These are phyloP conservation scores for Termitomyces sp. DNA, from an alignment of 768 basidiomycete species.

Conservation along the genomic window DNA sequence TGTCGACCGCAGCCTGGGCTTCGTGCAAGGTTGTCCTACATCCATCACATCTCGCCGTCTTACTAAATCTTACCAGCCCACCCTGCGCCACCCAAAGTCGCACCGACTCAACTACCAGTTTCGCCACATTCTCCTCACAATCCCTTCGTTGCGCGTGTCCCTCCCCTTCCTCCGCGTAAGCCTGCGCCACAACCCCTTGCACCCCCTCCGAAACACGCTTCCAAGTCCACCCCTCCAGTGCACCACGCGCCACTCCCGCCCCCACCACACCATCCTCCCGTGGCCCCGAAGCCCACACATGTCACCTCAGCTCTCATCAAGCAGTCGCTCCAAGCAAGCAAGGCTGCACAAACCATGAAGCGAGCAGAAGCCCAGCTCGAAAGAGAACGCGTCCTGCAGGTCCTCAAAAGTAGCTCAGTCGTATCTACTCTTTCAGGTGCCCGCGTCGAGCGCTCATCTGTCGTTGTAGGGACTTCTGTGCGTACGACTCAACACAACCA, in stretches of 20 bases:
- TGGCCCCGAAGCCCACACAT: slow-evolving; percentile 42
- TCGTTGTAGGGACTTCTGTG: slow-evolving; percentile 30
- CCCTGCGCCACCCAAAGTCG: slow-evolving; percentile 12
- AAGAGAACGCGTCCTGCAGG: slow-evolving; percentile 65
- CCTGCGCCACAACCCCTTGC: slow-evolving; percentile 18
- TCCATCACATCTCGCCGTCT: not conserved
- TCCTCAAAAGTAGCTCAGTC: slow-evolving; percentile 60
- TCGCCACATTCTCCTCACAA: slow-evolving; percentile 29
- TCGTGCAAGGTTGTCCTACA: slow-evolving; percentile 61
- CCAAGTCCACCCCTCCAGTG: slow-evolving; percentile 11
- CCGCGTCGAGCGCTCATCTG: slow-evolving; percentile 27
- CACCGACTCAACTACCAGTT: slow-evolving; percentile 5
- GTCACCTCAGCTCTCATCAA: slow-evolving; percentile 64
- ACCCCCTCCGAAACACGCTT: slow-evolving; percentile 36
- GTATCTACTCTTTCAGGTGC: slow-evolving; percentile 27
- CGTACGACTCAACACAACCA: slow-evolving; percentile 20
- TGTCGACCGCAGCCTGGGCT: slow-evolving; percentile 63
- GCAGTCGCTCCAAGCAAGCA: slow-evolving; percentile 71
- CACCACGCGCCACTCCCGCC: not conserved
- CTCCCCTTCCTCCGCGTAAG: slow-evolving; percentile 54
- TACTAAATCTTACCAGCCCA: slow-evolving; percentile 12
- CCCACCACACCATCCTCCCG: slow-evolving; percentile 15
- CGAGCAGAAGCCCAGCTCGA: slow-evolving; percentile 65
- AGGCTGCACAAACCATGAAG: slow-evolving; percentile 67
- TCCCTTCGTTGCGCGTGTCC: slow-evolving; percentile 35